These are phyloP conservation scores for Cordyceps farinosa DNA, from an alignment of 2,329 filamentous ascomycete genomes.

Conservation along the genomic window DNA sequence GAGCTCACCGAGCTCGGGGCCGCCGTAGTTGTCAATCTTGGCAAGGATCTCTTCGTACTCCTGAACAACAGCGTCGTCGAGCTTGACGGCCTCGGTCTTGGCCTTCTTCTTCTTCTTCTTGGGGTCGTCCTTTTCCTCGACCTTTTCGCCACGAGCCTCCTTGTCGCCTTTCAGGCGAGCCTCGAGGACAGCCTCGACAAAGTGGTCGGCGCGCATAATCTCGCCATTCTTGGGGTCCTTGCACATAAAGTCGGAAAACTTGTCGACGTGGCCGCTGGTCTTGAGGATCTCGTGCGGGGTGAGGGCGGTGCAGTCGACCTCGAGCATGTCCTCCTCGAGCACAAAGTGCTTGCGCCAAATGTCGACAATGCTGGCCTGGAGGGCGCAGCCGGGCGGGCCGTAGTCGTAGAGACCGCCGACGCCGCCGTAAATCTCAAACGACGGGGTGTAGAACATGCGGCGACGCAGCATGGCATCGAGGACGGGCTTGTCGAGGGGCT, in stretches of 20 bases:
- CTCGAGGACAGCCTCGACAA: slow-evolving; percentile 93
- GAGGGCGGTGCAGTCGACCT: slow-evolving; percentile 90
- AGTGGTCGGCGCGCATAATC: slow-evolving; percentile 91
- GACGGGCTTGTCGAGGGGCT: slow-evolving; percentile 77
- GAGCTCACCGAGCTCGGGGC: slow-evolving; percentile 77
- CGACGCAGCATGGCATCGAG: slow-evolving; percentile 85
- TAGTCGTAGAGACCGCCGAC: slow-evolving; percentile 90
- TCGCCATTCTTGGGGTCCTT: slow-evolving; percentile 97
- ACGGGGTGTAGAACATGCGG: slow-evolving; percentile 89
- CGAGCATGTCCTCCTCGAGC: slow-evolving; percentile 89
- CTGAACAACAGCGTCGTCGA: slow-evolving; percentile 79
- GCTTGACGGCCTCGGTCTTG: slow-evolving; percentile 72
- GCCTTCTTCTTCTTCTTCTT: slow-evolving; percentile 90
- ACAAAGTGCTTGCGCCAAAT: slow-evolving; percentile 92
- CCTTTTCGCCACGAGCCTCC: slow-evolving; percentile 80
- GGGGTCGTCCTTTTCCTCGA: slow-evolving; percentile 69
- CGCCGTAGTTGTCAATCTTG: slow-evolving; percentile 92
- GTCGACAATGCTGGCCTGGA: slow-evolving; percentile 85
- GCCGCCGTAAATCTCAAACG: slow-evolving; percentile 93
- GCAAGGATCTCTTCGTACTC: slow-evolving; percentile 92
- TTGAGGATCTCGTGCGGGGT: slow-evolving; percentile 93
- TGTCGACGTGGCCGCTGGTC: slow-evolving; percentile 94
- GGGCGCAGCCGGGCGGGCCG: slow-evolving; percentile 80
- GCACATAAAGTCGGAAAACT: slow-evolving; percentile 99
- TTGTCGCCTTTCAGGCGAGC: slow-evolving; percentile 83